Evolutionary conservation across 179 eudicot genomes (phyloP).

Genomic region (Pouteria campechiana): DNA sequence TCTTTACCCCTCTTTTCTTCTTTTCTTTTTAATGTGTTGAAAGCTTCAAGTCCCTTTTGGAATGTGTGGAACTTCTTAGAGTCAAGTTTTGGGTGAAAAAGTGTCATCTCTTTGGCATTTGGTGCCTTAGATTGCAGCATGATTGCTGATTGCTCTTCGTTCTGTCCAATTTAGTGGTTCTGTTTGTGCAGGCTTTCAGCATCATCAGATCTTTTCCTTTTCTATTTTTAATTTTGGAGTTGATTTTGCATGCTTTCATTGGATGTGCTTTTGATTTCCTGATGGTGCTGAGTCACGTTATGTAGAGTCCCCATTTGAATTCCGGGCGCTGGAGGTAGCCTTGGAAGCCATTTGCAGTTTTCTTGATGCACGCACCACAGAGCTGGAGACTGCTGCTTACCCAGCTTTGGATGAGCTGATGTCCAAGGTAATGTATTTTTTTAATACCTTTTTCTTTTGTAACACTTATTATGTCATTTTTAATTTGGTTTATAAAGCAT

Average conservation of each 20-base stretch:
- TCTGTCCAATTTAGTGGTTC: too few species aligned
- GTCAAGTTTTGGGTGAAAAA: too few species aligned
- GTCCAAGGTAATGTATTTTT: constrained; percentile 42
- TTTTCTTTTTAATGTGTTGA: not conserved
- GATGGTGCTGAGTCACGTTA: not conserved
- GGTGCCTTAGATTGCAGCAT: too few species aligned
- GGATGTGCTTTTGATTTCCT: not conserved
- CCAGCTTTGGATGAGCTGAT: constrained; percentile 92
- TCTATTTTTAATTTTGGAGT: not conserved
- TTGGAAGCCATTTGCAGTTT: constrained; percentile 74
- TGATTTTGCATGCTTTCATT: not conserved
- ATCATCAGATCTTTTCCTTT: not conserved
- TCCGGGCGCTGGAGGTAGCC: constrained; percentile 79
- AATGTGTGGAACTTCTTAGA: too few species aligned
- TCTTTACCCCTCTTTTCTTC: not conserved
- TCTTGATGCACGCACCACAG: constrained; percentile 73
- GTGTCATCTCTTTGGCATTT: too few species aligned
- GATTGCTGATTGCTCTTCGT: too few species aligned
- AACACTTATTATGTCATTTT: too few species aligned
- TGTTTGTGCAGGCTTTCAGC: too few species aligned
- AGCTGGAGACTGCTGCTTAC: constrained; percentile 70
- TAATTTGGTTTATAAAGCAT: too few species aligned
- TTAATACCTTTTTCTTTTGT: not conserved
- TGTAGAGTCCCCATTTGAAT: constrained; percentile 75
- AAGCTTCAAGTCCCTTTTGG: not conserved